phyloP scores from a whole-genome alignment of 371 early-diverging fungal species.

The Zychaea mexicana region DNA sequence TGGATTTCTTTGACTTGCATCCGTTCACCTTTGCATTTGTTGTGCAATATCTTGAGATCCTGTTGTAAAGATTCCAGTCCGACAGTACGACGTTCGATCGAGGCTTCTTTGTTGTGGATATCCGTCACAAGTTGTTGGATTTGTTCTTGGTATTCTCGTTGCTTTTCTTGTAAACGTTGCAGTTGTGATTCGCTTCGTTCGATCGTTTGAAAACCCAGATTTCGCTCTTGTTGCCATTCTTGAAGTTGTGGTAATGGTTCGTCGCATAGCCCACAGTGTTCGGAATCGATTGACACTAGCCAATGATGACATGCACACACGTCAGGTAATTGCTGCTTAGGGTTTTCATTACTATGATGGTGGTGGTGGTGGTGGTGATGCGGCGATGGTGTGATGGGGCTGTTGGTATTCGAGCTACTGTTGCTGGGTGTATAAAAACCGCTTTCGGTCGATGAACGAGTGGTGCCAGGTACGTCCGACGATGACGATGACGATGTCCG shows the following conservation, averaged over 20 bases:
- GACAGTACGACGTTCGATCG: slow-evolving; percentile 32
- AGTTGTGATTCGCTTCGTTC: slow-evolving; percentile 11
- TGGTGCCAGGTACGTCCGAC: slow-evolving; percentile 1
- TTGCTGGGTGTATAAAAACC: slow-evolving; percentile 10
- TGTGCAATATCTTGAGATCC: slow-evolving; percentile 77
- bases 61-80: slow-evolving; percentile 81
- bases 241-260: slow-evolving; percentile 12
- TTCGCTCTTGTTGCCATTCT: slow-evolving; percentile 21
- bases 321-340: not conserved
- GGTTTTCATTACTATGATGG: not conserved
- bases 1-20: slow-evolving; percentile 70
- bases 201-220: slow-evolving; percentile 8
- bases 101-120: not conserved
- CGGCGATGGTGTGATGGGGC: slow-evolving; percentile 21
- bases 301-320: slow-evolving; percentile 24
- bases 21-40: slow-evolving; percentile 76
- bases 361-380: slow-evolving; percentile 11
- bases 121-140: slow-evolving; percentile 1
- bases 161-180: slow-evolving; percentile 5
- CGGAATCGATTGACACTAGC: slow-evolving; percentile 27
- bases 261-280: slow-evolving; percentile 27
- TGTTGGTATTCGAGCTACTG: slow-evolving; percentile 14
- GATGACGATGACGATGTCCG: slow-evolving; percentile 1
- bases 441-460: slow-evolving; percentile 19
- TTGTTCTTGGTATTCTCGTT: slow-evolving; percentile 5